Conservation (phyloP, 1,284 basidiomycete species). For the Ganoderma sinense region DNA sequence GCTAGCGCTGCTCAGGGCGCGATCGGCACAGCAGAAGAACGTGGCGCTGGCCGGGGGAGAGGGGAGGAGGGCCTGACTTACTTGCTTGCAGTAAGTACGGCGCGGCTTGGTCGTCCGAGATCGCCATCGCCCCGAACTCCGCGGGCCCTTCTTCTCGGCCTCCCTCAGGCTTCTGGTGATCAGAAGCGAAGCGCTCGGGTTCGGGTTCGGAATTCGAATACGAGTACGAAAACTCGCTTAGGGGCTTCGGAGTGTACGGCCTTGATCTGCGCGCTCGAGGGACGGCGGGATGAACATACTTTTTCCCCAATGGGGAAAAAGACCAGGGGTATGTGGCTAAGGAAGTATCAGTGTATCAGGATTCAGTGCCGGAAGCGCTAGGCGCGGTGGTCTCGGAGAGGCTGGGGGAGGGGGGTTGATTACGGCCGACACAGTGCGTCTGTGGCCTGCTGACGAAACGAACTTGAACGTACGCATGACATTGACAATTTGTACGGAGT, state of each 20-base stretch:
- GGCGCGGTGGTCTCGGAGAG: background rate
- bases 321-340: background rate
- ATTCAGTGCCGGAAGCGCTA: background rate
- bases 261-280: background rate
- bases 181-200: background rate
- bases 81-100: background rate
- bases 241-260: constrained; percentile 1
- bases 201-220: background rate
- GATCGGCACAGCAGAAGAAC: constrained; percentile 1
- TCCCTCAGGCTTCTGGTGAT: background rate
- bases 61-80: background rate
- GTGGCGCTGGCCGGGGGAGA: background rate
- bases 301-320: background rate
- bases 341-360: background rate
- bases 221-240: background rate
- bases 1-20: background rate
- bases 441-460: background rate
- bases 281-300: background rate
- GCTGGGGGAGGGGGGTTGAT: no score
- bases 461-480: background rate
- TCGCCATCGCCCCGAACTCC: constrained; percentile 4
- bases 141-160: no score
- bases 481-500: no score
- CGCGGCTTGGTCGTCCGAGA: constrained; percentile 12
- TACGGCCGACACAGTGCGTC: background rate